phyloP scores from a whole-genome alignment of 2,329 filamentous ascomycete species.

The Arthrobotrys conoides region DNA sequence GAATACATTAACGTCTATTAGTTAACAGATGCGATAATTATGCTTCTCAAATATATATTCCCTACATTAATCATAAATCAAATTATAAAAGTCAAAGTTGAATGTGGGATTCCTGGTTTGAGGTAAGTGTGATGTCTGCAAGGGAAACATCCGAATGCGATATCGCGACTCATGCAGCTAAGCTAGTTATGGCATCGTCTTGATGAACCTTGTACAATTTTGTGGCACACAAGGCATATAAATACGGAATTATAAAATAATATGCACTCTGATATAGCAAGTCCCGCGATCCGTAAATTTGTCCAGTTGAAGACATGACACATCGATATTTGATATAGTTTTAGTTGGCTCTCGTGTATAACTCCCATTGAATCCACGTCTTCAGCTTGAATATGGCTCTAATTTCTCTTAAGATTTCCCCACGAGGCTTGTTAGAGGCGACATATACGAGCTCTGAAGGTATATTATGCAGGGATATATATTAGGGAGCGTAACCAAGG shows the following conservation, averaged over 20 bases:
- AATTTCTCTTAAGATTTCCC: not conserved
- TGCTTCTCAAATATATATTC: no score
- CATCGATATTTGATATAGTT: not conserved
- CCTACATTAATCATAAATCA: no score
- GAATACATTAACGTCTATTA: no score
- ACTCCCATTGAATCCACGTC: not conserved
- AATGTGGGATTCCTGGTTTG: not conserved
- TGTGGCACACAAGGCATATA: constrained; percentile 15
- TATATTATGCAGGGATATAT: not conserved
- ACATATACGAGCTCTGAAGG: not conserved
- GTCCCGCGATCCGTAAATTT: not conserved
- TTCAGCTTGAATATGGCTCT: not conserved
- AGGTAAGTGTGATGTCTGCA: not conserved
- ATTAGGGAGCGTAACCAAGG: not conserved
- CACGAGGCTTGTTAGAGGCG: not conserved
- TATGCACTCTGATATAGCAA: not conserved
- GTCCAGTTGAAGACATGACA: not conserved
- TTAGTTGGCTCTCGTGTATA: not conserved
- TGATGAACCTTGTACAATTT: not conserved
- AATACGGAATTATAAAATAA: not conserved
- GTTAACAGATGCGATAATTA: no score
- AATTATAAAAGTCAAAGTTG: no score
- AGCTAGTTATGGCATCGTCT: not conserved
- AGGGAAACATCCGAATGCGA: not conserved
- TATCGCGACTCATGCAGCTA: not conserved